Base-by-base conservation (phyloP, 164 flowering plant genomes). In the Tinospora cordifolia region DNA sequence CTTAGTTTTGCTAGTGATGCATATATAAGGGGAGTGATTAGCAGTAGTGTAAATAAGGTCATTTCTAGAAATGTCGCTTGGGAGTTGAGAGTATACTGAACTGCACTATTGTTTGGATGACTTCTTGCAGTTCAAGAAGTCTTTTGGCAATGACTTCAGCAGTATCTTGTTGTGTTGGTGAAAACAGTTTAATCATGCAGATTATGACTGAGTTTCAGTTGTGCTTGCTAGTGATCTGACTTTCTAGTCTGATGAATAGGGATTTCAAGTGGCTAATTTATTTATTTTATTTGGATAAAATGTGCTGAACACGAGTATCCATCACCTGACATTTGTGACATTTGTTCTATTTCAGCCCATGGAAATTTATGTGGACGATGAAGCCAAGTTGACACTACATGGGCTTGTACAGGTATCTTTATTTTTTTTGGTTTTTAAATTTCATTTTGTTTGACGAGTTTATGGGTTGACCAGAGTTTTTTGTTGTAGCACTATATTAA, bases 311-410 rank as follows among this genome's bases (percentile, higher is more conserved):
- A 80, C 83, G 83, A 74, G 75, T 85, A 77, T 76, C 6, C 76
- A 88, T 89, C 86, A 87, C 81, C 66, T 82, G 80, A 76, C 87
- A 85, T 74, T 81, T 84, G 36, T 91, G 84, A 79, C 81, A 74
- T 88, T 85, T 90, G 75, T 87, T 84, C 85, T 51, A 77, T 90
- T 90, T 79, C 99, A 94, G 99, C 99, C 99, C 13, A 94, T 94
- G 99, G 99, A 94, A 83, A 94, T 94, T 69, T 94, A 94, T 84
- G 99, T 94, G 46, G 99, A 94, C 38, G 98, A 93, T 68, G 99
- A 94, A 74, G 98, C 99, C 63, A 94, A 94, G 85, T 79, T 94
- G 85, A 94, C 99, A 69, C 86, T 94, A 13, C 99, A 94, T 78
- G 99, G 99, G 38, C 97, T 94, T 72, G 99, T 94, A 44, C 99